phyloP scores from a whole-genome alignment of 163 green algal genomes.

The Prototheca cutis region DNA sequence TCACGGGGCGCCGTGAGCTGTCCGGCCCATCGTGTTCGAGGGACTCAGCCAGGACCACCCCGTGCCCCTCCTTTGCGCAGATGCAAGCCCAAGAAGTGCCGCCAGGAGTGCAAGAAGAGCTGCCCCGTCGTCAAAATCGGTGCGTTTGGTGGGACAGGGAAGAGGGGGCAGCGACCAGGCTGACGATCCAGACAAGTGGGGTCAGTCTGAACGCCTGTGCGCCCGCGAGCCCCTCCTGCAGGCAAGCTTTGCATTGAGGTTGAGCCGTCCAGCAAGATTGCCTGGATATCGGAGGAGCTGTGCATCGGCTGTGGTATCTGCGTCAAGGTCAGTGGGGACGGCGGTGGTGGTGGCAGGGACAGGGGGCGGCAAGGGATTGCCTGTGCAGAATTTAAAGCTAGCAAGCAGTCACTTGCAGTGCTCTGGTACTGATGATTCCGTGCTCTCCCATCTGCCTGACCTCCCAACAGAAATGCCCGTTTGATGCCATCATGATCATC shows the following conservation, averaged over 20 bases:
- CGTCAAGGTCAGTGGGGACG: constrained; percentile 82
- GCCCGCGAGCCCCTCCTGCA: too few species aligned
- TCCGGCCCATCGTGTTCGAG: too few species aligned
- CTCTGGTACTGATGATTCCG: too few species aligned
- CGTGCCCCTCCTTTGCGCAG: constrained; percentile 28
- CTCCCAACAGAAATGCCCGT: constrained; percentile 89
- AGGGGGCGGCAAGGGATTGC: background rate
- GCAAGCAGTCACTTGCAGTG: too few species aligned
- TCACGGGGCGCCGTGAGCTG: too few species aligned
- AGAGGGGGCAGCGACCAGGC: too few species aligned
- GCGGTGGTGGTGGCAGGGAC: background rate
- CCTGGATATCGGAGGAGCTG: constrained; percentile 96
- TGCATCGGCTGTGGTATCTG: constrained; percentile 99
- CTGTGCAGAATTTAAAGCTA: too few species aligned
- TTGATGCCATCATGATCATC: constrained; percentile 99
- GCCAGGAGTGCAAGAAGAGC: constrained; percentile 98
- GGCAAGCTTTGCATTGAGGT: constrained; percentile 98
- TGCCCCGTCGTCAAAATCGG: constrained; percentile 97
- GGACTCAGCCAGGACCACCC: too few species aligned
- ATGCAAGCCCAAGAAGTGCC: constrained; percentile 98
- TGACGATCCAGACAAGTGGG: too few species aligned
- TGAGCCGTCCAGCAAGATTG: constrained; percentile 69
- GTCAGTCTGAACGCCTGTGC: background rate
- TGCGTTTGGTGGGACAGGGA: too few species aligned
- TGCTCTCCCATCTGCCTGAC: too few species aligned